A percentile compares a stretch with the other conserved stretches of the same genome.
Evolutionary conservation across 31 red algal species (phyloP).

Genomic region (Endocladia muricata): DNA sequence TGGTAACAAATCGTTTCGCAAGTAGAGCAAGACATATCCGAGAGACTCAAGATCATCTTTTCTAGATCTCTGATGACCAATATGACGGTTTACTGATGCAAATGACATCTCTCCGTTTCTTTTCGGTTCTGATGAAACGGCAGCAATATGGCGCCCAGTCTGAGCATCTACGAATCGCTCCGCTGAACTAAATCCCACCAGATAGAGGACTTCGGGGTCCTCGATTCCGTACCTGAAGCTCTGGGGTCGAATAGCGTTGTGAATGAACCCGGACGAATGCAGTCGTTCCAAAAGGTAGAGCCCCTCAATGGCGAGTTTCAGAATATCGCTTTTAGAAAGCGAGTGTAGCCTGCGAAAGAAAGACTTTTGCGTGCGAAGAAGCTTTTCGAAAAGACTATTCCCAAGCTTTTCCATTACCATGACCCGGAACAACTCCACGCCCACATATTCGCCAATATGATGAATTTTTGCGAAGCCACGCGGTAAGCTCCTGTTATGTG

Average conservation of each 20-base stretch:
- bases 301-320: too few relatives aligned
- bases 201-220: conserved; percentile 10
- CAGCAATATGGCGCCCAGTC: conserved; percentile 31
- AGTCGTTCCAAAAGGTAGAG: too few relatives aligned
- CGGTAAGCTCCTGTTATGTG: too few relatives aligned
- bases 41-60: conserved; percentile 53
- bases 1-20: conserved; percentile 26
- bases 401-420: too few relatives aligned
- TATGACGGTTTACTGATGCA: conserved; percentile 38
- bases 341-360: too few relatives aligned
- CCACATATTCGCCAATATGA: too few relatives aligned
- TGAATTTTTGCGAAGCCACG: too few relatives aligned
- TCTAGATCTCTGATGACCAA: conserved; percentile 31
- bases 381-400: too few relatives aligned
- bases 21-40: conserved; percentile 46
- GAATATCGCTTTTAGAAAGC: too few relatives aligned
- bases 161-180: conserved; percentile 37
- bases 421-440: too few relatives aligned
- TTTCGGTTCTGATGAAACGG: conserved; percentile 42
- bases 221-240: conserved; percentile 32
- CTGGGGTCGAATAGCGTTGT: conserved; percentile 46
- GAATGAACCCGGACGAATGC: conserved; percentile 29
- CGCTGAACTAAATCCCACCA: conserved; percentile 33
- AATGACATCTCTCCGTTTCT: conserved; percentile 32
- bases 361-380: too few relatives aligned